phyloP scores from a whole-genome alignment of 1,139 yeast genomes.

The Hemisphaericaspora subhashii region DNA sequence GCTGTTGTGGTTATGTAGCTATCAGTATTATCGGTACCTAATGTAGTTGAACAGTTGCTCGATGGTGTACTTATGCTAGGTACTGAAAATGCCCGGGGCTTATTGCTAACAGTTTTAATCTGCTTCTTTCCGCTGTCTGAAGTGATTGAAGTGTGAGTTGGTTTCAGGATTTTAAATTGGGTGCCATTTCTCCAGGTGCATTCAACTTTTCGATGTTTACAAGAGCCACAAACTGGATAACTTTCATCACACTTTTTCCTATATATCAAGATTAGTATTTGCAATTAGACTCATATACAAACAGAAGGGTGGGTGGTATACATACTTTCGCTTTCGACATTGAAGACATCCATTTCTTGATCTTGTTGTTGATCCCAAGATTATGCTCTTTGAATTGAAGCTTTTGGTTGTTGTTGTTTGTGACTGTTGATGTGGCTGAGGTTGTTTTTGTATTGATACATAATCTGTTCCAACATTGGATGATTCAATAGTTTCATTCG shows the following conservation, averaged over 20 bases:
- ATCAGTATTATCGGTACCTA: background rate
- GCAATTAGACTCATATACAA: too few relatives aligned
- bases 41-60: too few relatives aligned
- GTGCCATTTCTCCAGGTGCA: slow-evolving; percentile 18
- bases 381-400: slow-evolving; percentile 4
- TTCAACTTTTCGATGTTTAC: slow-evolving; percentile 20
- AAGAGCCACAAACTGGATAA: slow-evolving; percentile 26
- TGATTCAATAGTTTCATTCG: slow-evolving; percentile 10
- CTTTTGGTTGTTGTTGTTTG: slow-evolving; percentile 2
- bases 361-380: slow-evolving; percentile 11
- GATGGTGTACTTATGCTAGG: background rate
- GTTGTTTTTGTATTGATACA: background rate
- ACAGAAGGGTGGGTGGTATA: too few relatives aligned
- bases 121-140: too few relatives aligned
- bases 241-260: slow-evolving; percentile 29
- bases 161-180: slow-evolving; percentile 8
- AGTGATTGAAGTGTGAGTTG: background rate
- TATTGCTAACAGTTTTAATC: background rate
- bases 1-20: background rate
- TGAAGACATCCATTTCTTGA: slow-evolving; percentile 21
- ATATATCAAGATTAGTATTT: background rate
- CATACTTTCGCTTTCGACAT: slow-evolving; percentile 18
- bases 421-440: background rate
- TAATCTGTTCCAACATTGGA: background rate
- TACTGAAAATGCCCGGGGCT: background rate